phyloP scores from a whole-genome alignment of 768 basidiomycete genomes.

The Pleurotus djamor region DNA sequence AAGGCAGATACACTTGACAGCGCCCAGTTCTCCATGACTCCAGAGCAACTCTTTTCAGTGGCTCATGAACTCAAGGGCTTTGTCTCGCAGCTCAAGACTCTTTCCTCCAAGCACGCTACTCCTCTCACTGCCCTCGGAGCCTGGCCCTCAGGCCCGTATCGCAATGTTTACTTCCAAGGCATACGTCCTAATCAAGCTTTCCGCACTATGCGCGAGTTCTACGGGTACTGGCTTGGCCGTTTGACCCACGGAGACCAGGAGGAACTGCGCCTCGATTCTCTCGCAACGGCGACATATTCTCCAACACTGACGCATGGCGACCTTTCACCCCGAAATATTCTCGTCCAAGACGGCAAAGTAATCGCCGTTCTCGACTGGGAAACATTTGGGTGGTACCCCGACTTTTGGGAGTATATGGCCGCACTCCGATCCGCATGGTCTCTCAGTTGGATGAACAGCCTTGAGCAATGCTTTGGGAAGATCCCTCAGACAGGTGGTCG shows the following conservation, averaged over 20 bases:
- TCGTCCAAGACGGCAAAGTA: constrained; percentile 26
- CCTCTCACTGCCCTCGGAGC: not conserved
- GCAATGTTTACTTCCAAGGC: not conserved
- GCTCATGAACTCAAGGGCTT: not conserved
- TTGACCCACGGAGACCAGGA: not conserved
- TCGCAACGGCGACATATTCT: not conserved
- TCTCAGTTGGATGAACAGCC: not conserved
- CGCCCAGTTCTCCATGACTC: not conserved
- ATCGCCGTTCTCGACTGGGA: constrained; percentile 30
- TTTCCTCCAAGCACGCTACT: not conserved
- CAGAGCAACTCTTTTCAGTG: not conserved
- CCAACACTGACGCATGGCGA: constrained; percentile 36
- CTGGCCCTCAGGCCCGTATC: not conserved
- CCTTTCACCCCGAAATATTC: constrained; percentile 36
- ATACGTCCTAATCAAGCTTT: not conserved
- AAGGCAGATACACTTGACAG: constrained; percentile 3
- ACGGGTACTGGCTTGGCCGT: not conserved
- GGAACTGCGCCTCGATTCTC: not conserved
- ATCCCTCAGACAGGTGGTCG: not conserved
- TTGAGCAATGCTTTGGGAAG: not conserved
- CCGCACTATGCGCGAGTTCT: not conserved
- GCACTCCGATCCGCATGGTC: not conserved
- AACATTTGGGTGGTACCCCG: constrained; percentile 26
- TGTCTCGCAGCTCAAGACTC: not conserved
- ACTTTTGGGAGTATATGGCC: constrained; percentile 25